Conservation (phyloP, 1,284 basidiomycete species). For the Termitomyces sp. region DNA sequence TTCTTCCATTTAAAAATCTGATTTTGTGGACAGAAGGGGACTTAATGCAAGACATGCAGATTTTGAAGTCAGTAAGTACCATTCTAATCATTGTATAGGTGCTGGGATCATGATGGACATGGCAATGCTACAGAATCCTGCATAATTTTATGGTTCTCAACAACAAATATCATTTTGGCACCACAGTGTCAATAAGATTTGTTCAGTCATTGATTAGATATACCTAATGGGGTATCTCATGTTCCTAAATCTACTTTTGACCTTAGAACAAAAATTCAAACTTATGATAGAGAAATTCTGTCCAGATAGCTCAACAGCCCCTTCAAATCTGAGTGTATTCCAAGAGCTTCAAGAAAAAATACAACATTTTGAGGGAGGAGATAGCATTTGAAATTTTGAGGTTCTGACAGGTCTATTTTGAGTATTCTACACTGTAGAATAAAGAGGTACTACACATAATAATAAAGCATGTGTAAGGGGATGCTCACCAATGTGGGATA, state of each 20-base stretch:
- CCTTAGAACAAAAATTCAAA: not conserved
- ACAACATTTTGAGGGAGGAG: not conserved
- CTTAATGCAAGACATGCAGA: not conserved
- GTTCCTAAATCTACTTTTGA: not conserved
- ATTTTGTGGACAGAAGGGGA: not conserved
- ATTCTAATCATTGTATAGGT: not conserved
- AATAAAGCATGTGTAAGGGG: no score
- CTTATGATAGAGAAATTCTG: no score
- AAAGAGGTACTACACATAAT: no score
- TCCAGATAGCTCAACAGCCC: not conserved
- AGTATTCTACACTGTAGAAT: not conserved
- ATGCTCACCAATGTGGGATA: no score
- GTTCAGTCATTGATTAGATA: not conserved
- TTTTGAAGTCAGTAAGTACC: not conserved
- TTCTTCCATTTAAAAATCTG: not conserved
- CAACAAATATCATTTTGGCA: not conserved
- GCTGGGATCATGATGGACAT: not conserved
- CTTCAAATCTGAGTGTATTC: not conserved
- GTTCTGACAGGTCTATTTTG: not conserved
- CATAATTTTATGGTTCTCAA: not conserved
- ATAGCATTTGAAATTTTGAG: not conserved
- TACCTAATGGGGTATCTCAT: not conserved
- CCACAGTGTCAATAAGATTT: not conserved
- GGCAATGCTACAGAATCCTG: not conserved
- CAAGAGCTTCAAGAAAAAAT: not conserved